A percentile compares a stretch with the other conserved stretches of the same genome.
Conservation (phyloP, 805 yeast genomes). For the Candida qinlingensis region DNA sequence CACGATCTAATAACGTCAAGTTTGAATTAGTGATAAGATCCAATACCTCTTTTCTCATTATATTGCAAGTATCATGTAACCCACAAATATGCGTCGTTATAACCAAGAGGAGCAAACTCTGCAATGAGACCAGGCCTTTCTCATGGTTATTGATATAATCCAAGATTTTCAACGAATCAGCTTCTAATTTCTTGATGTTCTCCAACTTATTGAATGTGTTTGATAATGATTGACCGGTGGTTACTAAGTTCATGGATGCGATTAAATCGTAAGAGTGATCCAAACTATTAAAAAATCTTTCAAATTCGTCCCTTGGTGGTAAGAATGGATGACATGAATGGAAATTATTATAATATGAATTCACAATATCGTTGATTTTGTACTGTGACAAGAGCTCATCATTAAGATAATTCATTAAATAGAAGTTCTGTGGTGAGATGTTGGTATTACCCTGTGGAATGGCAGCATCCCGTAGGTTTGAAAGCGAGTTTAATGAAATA, state of each 20-base stretch:
- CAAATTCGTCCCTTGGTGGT: background rate
- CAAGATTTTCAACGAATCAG: background rate
- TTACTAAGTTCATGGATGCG: background rate
- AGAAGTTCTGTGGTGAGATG: background rate
- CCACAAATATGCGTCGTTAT: background rate
- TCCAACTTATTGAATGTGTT: background rate
- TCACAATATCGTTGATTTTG: background rate
- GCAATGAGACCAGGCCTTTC: background rate
- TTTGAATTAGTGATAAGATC: background rate
- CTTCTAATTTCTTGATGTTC: background rate
- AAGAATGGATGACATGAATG: background rate
- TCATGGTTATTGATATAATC: background rate
- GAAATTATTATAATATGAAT: background rate
- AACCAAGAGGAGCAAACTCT: background rate
- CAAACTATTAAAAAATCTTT: background rate
- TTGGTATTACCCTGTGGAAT: too few relatives aligned
- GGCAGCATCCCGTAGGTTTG: background rate
- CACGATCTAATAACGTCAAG: background rate
- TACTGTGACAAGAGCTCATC: background rate
- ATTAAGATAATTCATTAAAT: background rate
- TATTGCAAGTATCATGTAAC: background rate
- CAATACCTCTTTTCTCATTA: background rate
- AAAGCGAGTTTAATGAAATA: background rate
- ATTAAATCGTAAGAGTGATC: background rate
- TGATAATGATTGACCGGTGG: background rate